phyloP scores from a whole-genome alignment of 257 asterid species.

The Lithospermum erythrorhizon region DNA sequence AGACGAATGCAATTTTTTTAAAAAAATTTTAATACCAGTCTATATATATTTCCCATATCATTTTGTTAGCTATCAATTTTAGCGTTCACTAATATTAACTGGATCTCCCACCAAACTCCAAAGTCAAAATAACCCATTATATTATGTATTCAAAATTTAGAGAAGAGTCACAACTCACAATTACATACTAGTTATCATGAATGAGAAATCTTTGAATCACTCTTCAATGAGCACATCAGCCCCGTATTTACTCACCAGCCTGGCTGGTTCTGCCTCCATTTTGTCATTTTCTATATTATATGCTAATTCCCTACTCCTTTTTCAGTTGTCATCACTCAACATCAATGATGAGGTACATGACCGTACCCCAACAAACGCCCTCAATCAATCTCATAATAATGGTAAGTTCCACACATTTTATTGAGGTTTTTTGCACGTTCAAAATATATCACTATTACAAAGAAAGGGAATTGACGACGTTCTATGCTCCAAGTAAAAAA shows the following conservation, averaged over 20 bases:
- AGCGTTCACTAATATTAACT: too few species aligned
- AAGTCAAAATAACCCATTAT: too few species aligned
- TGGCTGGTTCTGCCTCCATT: too few species aligned
- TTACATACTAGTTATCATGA: not conserved
- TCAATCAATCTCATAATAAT: not conserved
- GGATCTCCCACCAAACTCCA: too few species aligned
- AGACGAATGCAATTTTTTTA: too few species aligned
- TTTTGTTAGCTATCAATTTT: too few species aligned
- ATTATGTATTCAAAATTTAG: not conserved
- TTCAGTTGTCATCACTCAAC: not conserved
- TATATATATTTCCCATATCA: too few species aligned
- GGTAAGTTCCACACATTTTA: not conserved
- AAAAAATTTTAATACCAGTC: too few species aligned
- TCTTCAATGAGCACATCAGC: not conserved
- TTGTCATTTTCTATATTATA: conserved; percentile 10
- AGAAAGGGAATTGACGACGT: too few species aligned
- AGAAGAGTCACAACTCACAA: not conserved
- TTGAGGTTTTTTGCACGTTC: too few species aligned
- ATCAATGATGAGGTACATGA: not conserved
- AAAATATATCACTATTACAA: too few species aligned
- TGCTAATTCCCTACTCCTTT: not conserved
- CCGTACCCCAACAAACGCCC: not conserved
- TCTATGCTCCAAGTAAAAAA: too few species aligned
- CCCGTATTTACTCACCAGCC: conserved; percentile 1
- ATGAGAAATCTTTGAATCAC: not conserved